Evolutionary conservation across 306 rosid species (phyloP).

Genomic region (Gleditsia sinensis): DNA sequence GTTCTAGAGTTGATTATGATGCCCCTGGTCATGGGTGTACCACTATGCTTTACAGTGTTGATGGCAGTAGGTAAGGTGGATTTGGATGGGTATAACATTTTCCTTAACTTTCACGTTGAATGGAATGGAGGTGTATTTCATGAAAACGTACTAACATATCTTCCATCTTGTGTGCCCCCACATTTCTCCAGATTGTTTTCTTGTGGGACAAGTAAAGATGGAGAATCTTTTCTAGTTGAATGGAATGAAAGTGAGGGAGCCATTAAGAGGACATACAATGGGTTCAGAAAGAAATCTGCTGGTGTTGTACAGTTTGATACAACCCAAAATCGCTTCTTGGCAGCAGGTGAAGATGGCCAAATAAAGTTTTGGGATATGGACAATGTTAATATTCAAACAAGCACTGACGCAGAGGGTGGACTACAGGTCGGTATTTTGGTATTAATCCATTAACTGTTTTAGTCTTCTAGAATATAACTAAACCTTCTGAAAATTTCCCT

Average conservation of each 20-base stretch:
- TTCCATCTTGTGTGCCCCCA: background rate
- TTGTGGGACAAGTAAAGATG: conserved; percentile 92
- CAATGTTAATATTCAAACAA: conserved; percentile 44
- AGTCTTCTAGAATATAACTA: conserved; percentile 15
- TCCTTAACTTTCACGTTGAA: background rate
- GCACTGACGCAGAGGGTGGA: conserved; percentile 77
- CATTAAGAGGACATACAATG: conserved; percentile 70
- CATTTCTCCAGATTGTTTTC: conserved; percentile 69
- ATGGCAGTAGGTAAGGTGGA: conserved; percentile 74
- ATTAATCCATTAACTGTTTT: conserved; percentile 6
- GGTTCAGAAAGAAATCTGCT: conserved; percentile 75
- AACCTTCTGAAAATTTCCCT: conserved; percentile 6
- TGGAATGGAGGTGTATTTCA: conserved; percentile 5
- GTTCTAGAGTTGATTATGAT: conserved; percentile 85
- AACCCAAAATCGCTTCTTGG: conserved; percentile 79
- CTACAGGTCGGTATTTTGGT: conserved; percentile 58
- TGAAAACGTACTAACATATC: background rate
- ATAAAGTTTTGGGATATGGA: conserved; percentile 97
- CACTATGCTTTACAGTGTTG: conserved; percentile 80
- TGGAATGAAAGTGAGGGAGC: conserved; percentile 93
- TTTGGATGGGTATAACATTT: background rate
- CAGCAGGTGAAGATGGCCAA: conserved; percentile 85
- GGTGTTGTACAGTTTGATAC: conserved; percentile 88
- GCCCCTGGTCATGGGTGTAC: conserved; percentile 94
- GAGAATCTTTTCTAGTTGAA: conserved; percentile 84